Evolutionary conservation across 768 basidiomycete genomes (phyloP).

Genomic region (Gloeostereum incarnatum): DNA sequence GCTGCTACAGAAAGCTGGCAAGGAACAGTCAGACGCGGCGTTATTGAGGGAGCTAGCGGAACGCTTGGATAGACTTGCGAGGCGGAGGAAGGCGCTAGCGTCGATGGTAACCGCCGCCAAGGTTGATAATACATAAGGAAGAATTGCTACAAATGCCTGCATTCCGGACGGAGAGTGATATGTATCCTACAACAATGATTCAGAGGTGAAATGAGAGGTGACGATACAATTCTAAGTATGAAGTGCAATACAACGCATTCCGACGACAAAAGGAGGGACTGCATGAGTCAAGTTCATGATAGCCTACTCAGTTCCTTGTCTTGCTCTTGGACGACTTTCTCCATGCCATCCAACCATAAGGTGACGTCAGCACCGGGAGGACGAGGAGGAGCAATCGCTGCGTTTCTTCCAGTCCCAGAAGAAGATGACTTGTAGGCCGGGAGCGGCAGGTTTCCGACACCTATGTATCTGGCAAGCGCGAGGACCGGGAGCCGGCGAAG

Average conservation of each 20-base stretch:
- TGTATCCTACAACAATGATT: no score
- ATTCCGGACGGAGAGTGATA: no score
- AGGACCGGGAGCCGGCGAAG: slow-evolving; percentile 91
- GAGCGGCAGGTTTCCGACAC: slow-evolving; percentile 28
- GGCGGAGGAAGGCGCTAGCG: not conserved
- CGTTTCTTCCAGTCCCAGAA: not conserved
- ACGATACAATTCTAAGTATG: no score
- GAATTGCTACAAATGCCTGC: no score
- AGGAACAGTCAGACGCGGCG: not conserved
- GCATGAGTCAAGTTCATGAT: no score
- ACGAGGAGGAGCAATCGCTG: slow-evolving; percentile 4
- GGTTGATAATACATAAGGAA: no score
- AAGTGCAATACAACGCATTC: no score
- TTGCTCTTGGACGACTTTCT: slow-evolving; percentile 57
- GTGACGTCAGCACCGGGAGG: slow-evolving; percentile 36
- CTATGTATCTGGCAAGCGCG: slow-evolving; percentile 79
- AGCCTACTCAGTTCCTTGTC: slow-evolving; percentile 13
- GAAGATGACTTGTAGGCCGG: slow-evolving; percentile 2
- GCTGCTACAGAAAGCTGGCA: not conserved
- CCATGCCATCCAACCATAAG: slow-evolving; percentile 82
- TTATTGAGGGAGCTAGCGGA: not conserved
- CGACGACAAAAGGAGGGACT: no score
- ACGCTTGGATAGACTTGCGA: not conserved
- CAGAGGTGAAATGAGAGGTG: no score
- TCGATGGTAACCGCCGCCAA: no score